A percentile compares a stretch with the other conserved stretches of the same genome.
Evolutionary conservation across 1,139 yeast species (phyloP).

Genomic region (Debaryomyces coudertii): DNA sequence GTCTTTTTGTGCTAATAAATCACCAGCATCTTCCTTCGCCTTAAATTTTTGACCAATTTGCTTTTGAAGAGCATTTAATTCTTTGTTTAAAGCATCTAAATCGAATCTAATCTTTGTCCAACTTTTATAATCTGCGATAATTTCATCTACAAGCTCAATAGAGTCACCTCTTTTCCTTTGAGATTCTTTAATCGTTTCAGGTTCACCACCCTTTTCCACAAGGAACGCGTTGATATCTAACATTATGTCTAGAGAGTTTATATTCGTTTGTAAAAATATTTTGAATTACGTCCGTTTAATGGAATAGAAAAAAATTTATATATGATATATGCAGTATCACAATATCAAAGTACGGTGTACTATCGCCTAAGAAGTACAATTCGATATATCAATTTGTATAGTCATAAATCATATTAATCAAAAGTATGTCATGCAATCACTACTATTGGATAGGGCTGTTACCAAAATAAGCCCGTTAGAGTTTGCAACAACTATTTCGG

Average conservation of each 20-base stretch:
- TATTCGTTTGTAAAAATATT: background rate
- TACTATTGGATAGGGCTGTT: conserved; percentile 37
- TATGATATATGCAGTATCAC: conserved; percentile 7
- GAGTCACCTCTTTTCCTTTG: conserved; percentile 94
- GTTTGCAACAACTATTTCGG: conserved; percentile 43
- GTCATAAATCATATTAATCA: background rate
- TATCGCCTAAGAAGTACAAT: too few relatives aligned
- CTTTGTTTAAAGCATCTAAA: conserved; percentile 86
- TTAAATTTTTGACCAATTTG: conserved; percentile 90
- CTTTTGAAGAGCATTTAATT: conserved; percentile 84
- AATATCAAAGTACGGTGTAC: background rate
- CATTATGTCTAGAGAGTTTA: conserved; percentile 46
- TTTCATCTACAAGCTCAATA: conserved; percentile 94
- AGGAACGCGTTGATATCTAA: conserved; percentile 89
- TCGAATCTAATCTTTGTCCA: conserved; percentile 95
- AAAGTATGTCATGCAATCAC: conserved; percentile 37
- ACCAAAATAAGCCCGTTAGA: conserved; percentile 35
- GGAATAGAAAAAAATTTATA: conserved; percentile 3
- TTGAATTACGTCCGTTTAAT: background rate
- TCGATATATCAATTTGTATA: background rate
- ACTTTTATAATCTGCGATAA: conserved; percentile 82
- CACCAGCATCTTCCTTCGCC: conserved; percentile 92
- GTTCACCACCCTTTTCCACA: conserved; percentile 96
- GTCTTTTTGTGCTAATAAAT: conserved; percentile 79
- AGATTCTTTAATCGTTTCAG: conserved; percentile 82